These are phyloP conservation scores for Astrothelium subdiscretum DNA, from an alignment of 495 filamentous ascomycete genomes.

Conservation along the genomic window DNA sequence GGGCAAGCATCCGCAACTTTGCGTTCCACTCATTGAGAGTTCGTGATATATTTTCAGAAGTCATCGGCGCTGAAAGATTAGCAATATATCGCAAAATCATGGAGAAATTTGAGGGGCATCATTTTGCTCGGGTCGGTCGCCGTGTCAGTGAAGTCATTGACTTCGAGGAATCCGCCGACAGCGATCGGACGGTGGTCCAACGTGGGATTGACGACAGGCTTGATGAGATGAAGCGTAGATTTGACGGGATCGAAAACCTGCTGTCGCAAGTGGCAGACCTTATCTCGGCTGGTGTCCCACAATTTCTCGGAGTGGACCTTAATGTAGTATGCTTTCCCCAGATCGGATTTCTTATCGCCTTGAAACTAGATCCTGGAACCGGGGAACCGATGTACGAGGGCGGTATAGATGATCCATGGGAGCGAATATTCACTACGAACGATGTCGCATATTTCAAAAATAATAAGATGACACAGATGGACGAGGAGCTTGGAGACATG, in stretches of 20 bases:
- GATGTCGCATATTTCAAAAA: conserved; percentile 80
- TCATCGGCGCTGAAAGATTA: conserved; percentile 44
- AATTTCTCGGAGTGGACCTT: conserved; percentile 47
- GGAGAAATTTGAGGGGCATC: conserved; percentile 30
- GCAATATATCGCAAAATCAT: conserved; percentile 43
- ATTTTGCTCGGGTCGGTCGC: conserved; percentile 53
- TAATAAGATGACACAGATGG: conserved; percentile 69
- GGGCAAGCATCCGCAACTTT: conserved; percentile 53
- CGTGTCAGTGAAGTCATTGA: conserved; percentile 68
- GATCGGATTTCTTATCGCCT: conserved; percentile 76
- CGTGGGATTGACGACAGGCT: conserved; percentile 62
- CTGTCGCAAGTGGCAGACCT: conserved; percentile 54
- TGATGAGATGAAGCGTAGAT: conserved; percentile 64
- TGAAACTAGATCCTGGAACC: conserved; percentile 50
- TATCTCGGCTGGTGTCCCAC: conserved; percentile 52
- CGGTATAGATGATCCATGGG: conserved; percentile 50
- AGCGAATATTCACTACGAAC: conserved; percentile 63
- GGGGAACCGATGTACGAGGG: conserved; percentile 58
- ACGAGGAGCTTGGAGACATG: conserved; percentile 72
- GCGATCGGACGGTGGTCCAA: conserved; percentile 61
- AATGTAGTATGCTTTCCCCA: conserved; percentile 83
- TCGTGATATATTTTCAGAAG: conserved; percentile 49
- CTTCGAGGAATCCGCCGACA: conserved; percentile 65
- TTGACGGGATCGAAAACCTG: conserved; percentile 63
- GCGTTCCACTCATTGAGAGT: conserved; percentile 58